Base-by-base conservation (phyloP, 2,329 filamentous ascomycete genomes). In the Penicillium nordicum region DNA sequence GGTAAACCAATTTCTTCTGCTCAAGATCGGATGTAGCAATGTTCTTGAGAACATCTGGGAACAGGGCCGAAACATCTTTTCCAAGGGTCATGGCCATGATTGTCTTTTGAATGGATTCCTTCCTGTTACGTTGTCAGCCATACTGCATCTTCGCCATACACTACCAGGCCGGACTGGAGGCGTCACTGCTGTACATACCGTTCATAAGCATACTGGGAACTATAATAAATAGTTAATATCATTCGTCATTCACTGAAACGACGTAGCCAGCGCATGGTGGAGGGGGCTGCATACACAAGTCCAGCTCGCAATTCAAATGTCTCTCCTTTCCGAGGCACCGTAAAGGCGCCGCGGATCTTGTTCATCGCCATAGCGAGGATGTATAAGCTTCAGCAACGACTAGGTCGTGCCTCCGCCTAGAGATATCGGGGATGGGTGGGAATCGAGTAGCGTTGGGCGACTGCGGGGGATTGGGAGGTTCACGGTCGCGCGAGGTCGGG, bases 11-110 rank as follows among this genome's bases (percentile, higher is more conserved):
- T 82, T 99, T 99, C 85, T 99, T 99, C 81, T 99, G 94, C 74
- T 99, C 94, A 61, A 99, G 79, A 71, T 99, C 94, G 44, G 78
- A 81, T 1, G 94, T 99, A 57, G 94, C 94, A 76, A 99, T 99
- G 72, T 99, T 99, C 83, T 99, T 99, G 63, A 99, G 81, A 34
- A 99, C 94, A 72, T 99, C 94, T 2, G 94, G 94, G 74, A 99
- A 99, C 62, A 99, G 80, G 55, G 92, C 90, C 52, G 94, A 99
- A 58, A 99, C 94, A 78, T 99, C 94, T 77, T 99, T 99, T 75
- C 94, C 94, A 67, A 99, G 76, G 1, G 94, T 99, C 94, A 99
- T 99, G 73, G 94, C 92, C 92, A 97, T 97, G 79, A 99, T 99
- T 63, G 94, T 99, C 83, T 96, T 97, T 74, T 99, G 94, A 67